Percentiles rank a stretch among this genome's conserved stretches.
Evolutionary conservation across 768 basidiomycete species (phyloP).

Genomic region (Lentinula lateritia): DNA sequence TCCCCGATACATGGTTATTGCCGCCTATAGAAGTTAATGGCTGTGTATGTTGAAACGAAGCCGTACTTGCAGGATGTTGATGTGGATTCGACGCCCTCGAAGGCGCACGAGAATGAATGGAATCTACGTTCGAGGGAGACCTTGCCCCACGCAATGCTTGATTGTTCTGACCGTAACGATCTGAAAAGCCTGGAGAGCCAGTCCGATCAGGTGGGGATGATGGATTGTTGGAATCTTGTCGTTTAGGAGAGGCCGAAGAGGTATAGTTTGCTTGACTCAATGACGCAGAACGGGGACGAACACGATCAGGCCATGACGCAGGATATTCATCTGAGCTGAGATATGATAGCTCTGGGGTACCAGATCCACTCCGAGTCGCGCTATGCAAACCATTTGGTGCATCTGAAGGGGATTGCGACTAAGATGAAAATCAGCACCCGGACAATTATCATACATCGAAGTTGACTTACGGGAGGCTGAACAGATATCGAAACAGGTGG

Average conservation of each 20-base stretch:
- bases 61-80: background rate
- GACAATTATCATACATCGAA: too few species aligned
- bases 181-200: background rate
- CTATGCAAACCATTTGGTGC: conserved; percentile 1
- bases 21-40: background rate
- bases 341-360: background rate
- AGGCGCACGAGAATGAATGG: background rate
- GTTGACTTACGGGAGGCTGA: conserved; percentile 1
- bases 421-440: background rate
- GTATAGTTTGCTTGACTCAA: background rate
- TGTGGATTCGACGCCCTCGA: background rate
- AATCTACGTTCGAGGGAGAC: background rate
- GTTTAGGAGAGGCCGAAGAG: background rate
- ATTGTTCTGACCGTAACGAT: background rate
- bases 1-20: background rate
- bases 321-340: background rate
- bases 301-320: background rate
- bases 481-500: conserved; percentile 5
- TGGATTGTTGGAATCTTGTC: background rate
- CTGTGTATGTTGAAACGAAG: too few species aligned
- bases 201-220: background rate
- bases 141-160: background rate
- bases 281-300: background rate
- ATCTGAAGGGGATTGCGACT: conserved; percentile 6
- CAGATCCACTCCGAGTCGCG: background rate